Percentiles rank a stretch among this genome's conserved stretches.
phyloP scores from a whole-genome alignment of 306 rosid species.

The Pyrus betulifolia region DNA sequence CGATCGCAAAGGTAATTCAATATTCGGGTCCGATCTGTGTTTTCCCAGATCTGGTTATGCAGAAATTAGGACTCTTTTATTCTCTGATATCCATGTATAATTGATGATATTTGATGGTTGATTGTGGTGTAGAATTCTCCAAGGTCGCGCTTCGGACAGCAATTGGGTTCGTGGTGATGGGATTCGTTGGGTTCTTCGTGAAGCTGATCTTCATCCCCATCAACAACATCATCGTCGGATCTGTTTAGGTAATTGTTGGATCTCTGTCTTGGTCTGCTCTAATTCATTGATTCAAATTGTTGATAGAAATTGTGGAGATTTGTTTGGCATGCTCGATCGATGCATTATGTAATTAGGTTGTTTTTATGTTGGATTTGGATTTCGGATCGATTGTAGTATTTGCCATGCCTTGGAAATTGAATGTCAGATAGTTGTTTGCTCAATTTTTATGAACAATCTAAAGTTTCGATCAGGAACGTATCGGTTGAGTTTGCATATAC shows the following conservation, averaged over 20 bases:
- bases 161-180: slow-evolving; percentile 50
- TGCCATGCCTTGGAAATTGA: not conserved
- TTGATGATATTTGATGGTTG: not conserved
- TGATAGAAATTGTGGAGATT: not conserved
- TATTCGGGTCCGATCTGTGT: not conserved
- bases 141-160: slow-evolving; percentile 52
- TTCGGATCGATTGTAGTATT: not conserved
- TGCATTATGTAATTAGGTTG: not conserved
- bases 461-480: not conserved
- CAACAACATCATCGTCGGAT: slow-evolving; percentile 50
- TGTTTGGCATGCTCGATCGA: not conserved
- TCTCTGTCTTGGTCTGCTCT: not conserved
- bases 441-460: not conserved
- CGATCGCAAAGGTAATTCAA: slow-evolving; percentile 37
- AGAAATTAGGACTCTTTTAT: not conserved
- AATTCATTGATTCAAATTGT: not conserved
- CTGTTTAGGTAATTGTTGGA: slow-evolving; percentile 24
- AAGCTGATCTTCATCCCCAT: slow-evolving; percentile 51
- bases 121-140: slow-evolving; percentile 32
- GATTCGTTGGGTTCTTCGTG: slow-evolving; percentile 50
- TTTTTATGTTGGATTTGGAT: no score
- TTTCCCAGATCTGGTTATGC: not conserved
- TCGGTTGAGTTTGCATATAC: not conserved
- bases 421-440: not conserved
- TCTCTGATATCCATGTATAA: not conserved